Conservation (phyloP, 2,329 filamentous ascomycete genomes). For the Colletotrichum falcatum region DNA sequence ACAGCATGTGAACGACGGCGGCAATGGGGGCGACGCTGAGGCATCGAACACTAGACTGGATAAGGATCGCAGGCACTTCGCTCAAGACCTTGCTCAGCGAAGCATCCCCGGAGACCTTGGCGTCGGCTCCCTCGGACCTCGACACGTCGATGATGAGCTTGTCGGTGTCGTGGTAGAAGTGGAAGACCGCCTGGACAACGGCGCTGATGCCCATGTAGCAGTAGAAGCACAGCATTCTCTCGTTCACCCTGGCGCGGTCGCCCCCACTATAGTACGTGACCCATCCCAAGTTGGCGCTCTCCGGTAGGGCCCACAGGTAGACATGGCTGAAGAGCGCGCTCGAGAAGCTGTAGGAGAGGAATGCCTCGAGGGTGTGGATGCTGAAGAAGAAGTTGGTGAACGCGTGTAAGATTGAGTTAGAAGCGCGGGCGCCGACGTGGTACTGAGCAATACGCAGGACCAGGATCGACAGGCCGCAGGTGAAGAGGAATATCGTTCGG, state of each 20-base stretch:
- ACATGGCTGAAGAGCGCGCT: slow-evolving; percentile 84
- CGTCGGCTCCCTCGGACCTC: slow-evolving; percentile 44
- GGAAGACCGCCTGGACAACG: slow-evolving; percentile 74
- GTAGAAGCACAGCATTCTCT: slow-evolving; percentile 85
- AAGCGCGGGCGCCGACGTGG: slow-evolving; percentile 79
- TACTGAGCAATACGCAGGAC: slow-evolving; percentile 88
- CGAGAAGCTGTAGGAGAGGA: slow-evolving; percentile 82
- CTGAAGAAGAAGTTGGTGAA: slow-evolving; percentile 69
- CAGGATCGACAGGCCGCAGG: slow-evolving; percentile 81
- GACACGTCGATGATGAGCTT: slow-evolving; percentile 64
- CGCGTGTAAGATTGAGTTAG: slow-evolving; percentile 74
- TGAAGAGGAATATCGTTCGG: slow-evolving; percentile 80
- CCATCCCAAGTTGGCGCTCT: slow-evolving; percentile 74
- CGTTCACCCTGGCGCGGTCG: slow-evolving; percentile 84
- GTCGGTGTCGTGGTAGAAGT: slow-evolving; percentile 81
- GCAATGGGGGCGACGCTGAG: slow-evolving; percentile 58
- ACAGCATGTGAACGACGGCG: slow-evolving; percentile 69
- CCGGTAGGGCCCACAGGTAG: slow-evolving; percentile 78
- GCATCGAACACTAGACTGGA: slow-evolving; percentile 55
- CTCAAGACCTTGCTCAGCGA: slow-evolving; percentile 50
- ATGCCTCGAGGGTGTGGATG: slow-evolving; percentile 74
- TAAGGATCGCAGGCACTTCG: slow-evolving; percentile 55
- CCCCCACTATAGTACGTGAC: slow-evolving; percentile 74
- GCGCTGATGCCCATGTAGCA: slow-evolving; percentile 77
- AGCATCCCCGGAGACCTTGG: slow-evolving; percentile 28